A percentile compares a stretch with the other conserved stretches of the same genome.
These are phyloP conservation scores for Phytopythium litorale DNA, from an alignment of 352 stramenopile genomes.

Conservation along the genomic window DNA sequence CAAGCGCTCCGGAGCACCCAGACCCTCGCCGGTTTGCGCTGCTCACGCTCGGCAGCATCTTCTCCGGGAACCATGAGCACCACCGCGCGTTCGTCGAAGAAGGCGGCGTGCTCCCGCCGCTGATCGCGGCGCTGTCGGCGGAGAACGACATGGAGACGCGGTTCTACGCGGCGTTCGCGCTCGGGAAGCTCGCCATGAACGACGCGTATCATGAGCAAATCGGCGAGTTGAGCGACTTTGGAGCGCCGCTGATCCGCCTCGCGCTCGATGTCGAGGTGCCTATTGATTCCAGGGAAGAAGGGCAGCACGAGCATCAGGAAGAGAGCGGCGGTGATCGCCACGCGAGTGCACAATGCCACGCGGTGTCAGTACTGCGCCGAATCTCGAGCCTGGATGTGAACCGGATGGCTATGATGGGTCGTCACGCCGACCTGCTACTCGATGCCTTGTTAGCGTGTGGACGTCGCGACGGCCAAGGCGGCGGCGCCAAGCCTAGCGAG, in stretches of 20 bases:
- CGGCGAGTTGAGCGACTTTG: constrained; percentile 43
- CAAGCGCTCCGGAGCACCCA: constrained; percentile 25
- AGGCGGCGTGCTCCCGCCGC: constrained; percentile 54
- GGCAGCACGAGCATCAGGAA: not conserved
- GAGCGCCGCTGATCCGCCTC: constrained; percentile 46
- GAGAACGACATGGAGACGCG: constrained; percentile 87
- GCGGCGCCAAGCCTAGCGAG: not conserved
- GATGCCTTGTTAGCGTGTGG: constrained; percentile 38
- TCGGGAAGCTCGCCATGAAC: constrained; percentile 92
- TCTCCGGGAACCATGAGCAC: constrained; percentile 45
- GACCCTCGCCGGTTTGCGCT: constrained; percentile 79
- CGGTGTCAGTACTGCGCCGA: constrained; percentile 86
- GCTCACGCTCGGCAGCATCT: constrained; percentile 83
- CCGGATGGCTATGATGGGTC: constrained; percentile 74
- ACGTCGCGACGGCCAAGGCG: constrained; percentile 11
- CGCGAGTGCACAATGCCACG: constrained; percentile 82
- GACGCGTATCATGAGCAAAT: constrained; percentile 63
- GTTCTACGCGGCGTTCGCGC: constrained; percentile 91
- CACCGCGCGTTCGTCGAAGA: constrained; percentile 66
- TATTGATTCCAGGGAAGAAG: not conserved
- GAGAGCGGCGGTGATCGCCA: constrained; percentile 13
- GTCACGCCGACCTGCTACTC: constrained; percentile 50
- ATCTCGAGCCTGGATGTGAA: constrained; percentile 83
- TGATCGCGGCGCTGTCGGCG: constrained; percentile 61
- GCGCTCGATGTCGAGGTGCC: constrained; percentile 44